These are phyloP conservation scores for Mycena vitilis DNA, from an alignment of 768 basidiomycete genomes.

Conservation along the genomic window DNA sequence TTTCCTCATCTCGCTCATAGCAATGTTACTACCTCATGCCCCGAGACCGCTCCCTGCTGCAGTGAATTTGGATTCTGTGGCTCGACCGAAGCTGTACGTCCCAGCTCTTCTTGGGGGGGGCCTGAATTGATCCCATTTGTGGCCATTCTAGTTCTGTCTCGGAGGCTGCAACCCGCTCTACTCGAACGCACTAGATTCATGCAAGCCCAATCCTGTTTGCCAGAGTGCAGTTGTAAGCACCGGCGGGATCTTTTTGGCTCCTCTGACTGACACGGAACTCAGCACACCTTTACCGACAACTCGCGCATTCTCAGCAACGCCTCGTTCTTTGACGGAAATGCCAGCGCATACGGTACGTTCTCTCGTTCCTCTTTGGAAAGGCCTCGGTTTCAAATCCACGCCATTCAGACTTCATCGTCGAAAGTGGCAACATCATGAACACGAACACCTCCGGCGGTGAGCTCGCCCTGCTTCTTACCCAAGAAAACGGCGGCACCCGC, in stretches of 20 bases:
- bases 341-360: slow-evolving; percentile 68
- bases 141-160: slow-evolving; percentile 71
- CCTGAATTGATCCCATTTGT: neutral
- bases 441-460: slow-evolving; percentile 72
- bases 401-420: slow-evolving; percentile 73
- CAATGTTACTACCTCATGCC: slow-evolving; percentile 58
- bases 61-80: slow-evolving; percentile 72
- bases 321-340: slow-evolving; percentile 80
- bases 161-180: slow-evolving; percentile 88
- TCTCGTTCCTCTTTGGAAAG: neutral
- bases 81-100: slow-evolving; percentile 51
- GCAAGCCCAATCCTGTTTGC: slow-evolving; percentile 80
- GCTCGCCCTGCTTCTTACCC: slow-evolving; percentile 73
- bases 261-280: slow-evolving; percentile 15
- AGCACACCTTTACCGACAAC: slow-evolving; percentile 75
- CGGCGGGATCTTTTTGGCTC: neutral
- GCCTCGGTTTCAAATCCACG: neutral
- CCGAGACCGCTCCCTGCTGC: slow-evolving; percentile 61
- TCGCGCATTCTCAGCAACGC: slow-evolving; percentile 75
- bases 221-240: slow-evolving; percentile 64
- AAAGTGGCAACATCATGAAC: slow-evolving; percentile 75
- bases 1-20: slow-evolving; percentile 40
- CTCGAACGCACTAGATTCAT: slow-evolving; percentile 73
- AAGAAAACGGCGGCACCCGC: slow-evolving; percentile 80
- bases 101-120: neutral